Conservation (phyloP, 441 rosid genomes). For the Pelargonium myrrhifolium region DNA sequence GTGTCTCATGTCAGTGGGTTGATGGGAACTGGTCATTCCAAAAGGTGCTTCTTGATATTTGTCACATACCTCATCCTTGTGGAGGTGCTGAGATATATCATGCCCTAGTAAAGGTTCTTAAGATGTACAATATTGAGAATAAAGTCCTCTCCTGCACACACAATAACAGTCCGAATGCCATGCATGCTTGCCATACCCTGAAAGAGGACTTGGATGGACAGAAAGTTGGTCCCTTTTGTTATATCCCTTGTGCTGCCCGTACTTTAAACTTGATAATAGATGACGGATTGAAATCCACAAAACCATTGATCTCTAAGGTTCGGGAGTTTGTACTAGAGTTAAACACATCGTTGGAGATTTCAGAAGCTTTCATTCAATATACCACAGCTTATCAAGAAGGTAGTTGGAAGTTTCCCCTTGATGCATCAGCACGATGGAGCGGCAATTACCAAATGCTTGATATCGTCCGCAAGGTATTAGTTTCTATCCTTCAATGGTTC, state of each 20-base stretch:
- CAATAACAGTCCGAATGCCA: constrained; percentile 69
- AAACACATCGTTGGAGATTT: constrained; percentile 51
- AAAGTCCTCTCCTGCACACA: constrained; percentile 76
- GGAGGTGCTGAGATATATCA: constrained; percentile 57
- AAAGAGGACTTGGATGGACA: constrained; percentile 69
- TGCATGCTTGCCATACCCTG: constrained; percentile 69
- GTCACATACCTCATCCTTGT: constrained; percentile 68
- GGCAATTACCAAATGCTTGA: constrained; percentile 87
- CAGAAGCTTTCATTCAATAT: constrained; percentile 54
- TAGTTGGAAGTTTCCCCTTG: constrained; percentile 75
- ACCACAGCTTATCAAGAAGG: constrained; percentile 75
- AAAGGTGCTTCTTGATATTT: constrained; percentile 64
- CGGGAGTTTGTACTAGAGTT: constrained; percentile 69
- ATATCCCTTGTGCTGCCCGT: constrained; percentile 81
- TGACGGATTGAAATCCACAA: constrained; percentile 67
- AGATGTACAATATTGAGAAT: constrained; percentile 56
- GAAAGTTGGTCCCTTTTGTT: constrained; percentile 68
- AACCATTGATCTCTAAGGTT: constrained; percentile 60
- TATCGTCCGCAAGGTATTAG: constrained; percentile 59
- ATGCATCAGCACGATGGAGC: constrained; percentile 76
- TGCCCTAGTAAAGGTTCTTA: constrained; percentile 52
- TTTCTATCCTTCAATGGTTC: constrained; percentile 11
- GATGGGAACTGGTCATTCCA: constrained; percentile 69
- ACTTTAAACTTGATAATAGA: constrained; percentile 67
- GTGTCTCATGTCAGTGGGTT: constrained; percentile 80